Evolutionary conservation across 805 yeast genomes (phyloP), one percentile per base, ranked within the genome.

Genomic region (Candida nonsorbophila): DNA sequence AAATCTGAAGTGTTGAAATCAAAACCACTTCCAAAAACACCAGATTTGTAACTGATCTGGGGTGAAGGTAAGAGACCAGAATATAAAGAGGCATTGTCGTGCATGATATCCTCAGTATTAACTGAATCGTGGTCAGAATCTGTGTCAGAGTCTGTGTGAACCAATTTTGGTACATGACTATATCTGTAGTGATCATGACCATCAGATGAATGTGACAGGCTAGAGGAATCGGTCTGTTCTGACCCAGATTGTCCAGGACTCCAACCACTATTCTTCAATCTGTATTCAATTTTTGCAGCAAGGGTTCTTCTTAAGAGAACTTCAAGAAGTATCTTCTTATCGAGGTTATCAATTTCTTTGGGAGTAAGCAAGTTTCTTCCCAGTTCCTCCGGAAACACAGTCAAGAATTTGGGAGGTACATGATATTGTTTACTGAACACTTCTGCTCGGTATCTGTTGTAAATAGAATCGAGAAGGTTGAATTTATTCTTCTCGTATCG

Each of bases 1-100:
- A n/a, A n/a, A n/a, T n/a, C n/a, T n/a, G n/a, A n/a, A n/a, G n/a
- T n/a, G n/a, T 32, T 31, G 16, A 36, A 25, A 17, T 34, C 36
- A 16, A 40, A 36, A 15, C 38, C 36, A 28, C 40, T 18, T 6
- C 55, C 59, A 36, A 55, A 55, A 20, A 54, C 38, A 17, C 52
- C 51, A 2, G 61, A 49, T 6, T 49, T 37, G 27, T 50, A 49
- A 29, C 58, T 51, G 16, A 60, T 56, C 37, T 60, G 67, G 3
- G 67, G 67, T 1, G 67, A 61, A 1, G 67, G 67, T n/a, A 60
- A 42, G 6, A 52, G 29, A 9, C 49, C 65, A 2, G 64, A 55
- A 20, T 44, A 43, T 8, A 55, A 36, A 4, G 62, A 55, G 3
- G 50, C 52, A 29, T 55, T 51, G 13, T 49, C 55, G 24, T 47